Percentiles rank a stretch among this genome's conserved stretches.
Evolutionary conservation across 352 stramenopile genomes (phyloP).

Genomic region (Pythium scleroteichum): DNA sequence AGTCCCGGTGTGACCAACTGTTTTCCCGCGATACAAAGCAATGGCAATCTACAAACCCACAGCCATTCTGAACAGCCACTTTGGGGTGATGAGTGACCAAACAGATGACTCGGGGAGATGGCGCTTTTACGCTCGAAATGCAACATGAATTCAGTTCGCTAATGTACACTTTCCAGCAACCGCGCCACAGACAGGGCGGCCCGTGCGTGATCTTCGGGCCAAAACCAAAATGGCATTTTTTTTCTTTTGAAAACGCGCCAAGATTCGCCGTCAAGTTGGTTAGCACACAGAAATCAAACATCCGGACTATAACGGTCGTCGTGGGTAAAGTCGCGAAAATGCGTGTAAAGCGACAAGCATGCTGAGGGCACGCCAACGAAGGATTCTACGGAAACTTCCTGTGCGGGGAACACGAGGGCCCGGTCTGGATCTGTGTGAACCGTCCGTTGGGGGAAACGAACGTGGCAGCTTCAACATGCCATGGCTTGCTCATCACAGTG

Average conservation of each 20-base stretch:
- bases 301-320: too few species aligned
- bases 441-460: not conserved
- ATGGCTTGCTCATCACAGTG: constrained; percentile 8
- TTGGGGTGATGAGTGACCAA: constrained; percentile 17
- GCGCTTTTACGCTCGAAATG: constrained; percentile 7
- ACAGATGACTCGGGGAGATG: constrained; percentile 10
- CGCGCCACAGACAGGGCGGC: constrained; percentile 10
- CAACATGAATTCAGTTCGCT: constrained; percentile 22
- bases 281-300: too few species aligned
- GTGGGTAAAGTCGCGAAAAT: constrained; percentile 7
- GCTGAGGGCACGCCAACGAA: not conserved
- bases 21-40: constrained; percentile 5
- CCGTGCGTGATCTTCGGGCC: not conserved
- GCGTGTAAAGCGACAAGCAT: constrained; percentile 3
- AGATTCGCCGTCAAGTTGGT: too few species aligned
- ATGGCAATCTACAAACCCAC: not conserved
- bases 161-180: constrained; percentile 14
- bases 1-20: constrained; percentile 4
- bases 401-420: not conserved
- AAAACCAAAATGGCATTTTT: not conserved
- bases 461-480: constrained; percentile 8
- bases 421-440: not conserved
- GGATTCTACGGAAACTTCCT: constrained; percentile 14
- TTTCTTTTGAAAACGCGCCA: too few species aligned
- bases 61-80: constrained; percentile 20